Conservation (phyloP, 2,329 filamentous ascomycete species). For the Zasmidium cellare region DNA sequence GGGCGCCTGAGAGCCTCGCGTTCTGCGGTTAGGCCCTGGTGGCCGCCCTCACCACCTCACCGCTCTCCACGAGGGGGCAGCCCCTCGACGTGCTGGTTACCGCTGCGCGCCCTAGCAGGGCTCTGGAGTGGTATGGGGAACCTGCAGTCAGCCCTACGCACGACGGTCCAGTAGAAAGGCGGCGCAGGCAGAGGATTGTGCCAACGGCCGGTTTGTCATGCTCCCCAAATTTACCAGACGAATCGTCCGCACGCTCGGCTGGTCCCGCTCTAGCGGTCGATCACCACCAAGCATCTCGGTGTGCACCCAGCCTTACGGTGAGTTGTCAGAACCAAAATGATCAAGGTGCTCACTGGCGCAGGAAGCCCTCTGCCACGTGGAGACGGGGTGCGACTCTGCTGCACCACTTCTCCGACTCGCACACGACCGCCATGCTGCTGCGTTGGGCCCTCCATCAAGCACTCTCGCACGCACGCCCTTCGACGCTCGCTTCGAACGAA, state of each 20-base stretch:
- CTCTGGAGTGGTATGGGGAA: neutral
- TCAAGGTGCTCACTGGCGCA: neutral
- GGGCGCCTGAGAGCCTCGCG: neutral
- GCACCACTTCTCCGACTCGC: neutral
- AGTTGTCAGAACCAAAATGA: neutral
- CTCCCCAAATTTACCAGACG: neutral
- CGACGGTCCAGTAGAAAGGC: neutral
- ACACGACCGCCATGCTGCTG: no score
- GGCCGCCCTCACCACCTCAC: neutral
- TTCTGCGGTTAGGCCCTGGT: neutral
- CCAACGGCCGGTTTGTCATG: neutral
- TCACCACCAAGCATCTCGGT: neutral
- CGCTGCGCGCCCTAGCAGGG: neutral
- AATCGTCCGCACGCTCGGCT: neutral
- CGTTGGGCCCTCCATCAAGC: no score
- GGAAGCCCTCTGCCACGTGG: no score
- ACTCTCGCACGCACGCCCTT: neutral
- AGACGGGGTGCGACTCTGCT: neutral
- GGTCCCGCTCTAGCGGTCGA: neutral
- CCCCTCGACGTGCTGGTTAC: neutral
- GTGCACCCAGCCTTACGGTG: neutral
- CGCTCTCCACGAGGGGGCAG: neutral
- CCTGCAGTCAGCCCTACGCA: neutral
- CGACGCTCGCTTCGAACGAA: neutral
- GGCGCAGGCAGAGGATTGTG: neutral